A percentile compares a stretch with the other conserved stretches of the same genome.
These are phyloP conservation scores for Perkinsela sp. DNA, from an alignment of 208 protist genomes.

Conservation along the genomic window DNA sequence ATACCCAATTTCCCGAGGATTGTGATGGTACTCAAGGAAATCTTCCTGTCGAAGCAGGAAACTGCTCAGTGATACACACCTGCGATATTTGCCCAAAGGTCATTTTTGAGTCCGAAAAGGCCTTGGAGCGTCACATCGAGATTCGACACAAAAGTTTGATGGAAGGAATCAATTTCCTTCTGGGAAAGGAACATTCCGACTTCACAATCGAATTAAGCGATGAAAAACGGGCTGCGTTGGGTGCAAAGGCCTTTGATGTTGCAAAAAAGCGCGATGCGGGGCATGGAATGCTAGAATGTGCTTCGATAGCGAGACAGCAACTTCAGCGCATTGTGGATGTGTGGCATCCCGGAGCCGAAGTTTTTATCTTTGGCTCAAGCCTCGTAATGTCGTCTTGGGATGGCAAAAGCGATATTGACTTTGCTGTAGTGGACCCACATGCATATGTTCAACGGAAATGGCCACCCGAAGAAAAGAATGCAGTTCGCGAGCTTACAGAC, in stretches of 20 bases:
- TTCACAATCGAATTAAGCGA: slow-evolving; percentile 6
- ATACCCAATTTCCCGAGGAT: too few species aligned
- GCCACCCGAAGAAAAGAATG: slow-evolving; percentile 36
- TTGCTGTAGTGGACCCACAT: slow-evolving; percentile 44
- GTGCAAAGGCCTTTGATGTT: slow-evolving; percentile 16
- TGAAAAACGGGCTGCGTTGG: slow-evolving; percentile 10
- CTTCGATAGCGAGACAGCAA: slow-evolving; percentile 35
- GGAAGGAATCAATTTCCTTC: slow-evolving; percentile 11
- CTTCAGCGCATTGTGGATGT: slow-evolving; percentile 31
- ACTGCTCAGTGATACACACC: slow-evolving; percentile 1
- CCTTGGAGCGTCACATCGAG: slow-evolving; percentile 19
- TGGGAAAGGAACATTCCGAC: slow-evolving; percentile 12
- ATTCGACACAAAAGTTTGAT: slow-evolving; percentile 15
- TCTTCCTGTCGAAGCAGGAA: slow-evolving; percentile 1
- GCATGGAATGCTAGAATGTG: slow-evolving; percentile 26
- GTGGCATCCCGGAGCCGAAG: slow-evolving; percentile 27
- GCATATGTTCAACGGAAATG: slow-evolving; percentile 20
- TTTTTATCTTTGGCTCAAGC: slow-evolving; percentile 52
- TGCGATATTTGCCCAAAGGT: slow-evolving; percentile 35
- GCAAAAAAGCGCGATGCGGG: slow-evolving; percentile 35
- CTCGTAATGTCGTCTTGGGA: slow-evolving; percentile 53
- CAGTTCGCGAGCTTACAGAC: slow-evolving; percentile 43
- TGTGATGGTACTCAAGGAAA: too few species aligned
- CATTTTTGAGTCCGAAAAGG: slow-evolving; percentile 12
- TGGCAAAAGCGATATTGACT: slow-evolving; percentile 52